phyloP scores from a whole-genome alignment of 805 yeast species.

The Wickerhamiella sergipiensis region DNA sequence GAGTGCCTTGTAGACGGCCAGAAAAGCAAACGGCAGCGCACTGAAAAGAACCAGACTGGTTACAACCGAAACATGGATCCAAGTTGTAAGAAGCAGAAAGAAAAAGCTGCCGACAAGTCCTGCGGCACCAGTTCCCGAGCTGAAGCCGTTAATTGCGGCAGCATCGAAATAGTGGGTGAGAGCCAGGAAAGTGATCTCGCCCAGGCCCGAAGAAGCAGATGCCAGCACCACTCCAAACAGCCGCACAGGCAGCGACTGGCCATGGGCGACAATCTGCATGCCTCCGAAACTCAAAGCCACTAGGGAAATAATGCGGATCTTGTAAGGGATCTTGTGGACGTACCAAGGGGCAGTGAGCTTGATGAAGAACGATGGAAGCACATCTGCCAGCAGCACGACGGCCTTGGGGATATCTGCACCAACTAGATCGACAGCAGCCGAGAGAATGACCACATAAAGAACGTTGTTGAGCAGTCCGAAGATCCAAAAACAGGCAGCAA shows the following conservation, averaged over 20 bases:
- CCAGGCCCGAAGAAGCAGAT: slow-evolving; percentile 74
- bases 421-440: slow-evolving; percentile 87
- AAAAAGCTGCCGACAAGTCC: slow-evolving; percentile 68
- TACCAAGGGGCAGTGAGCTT: slow-evolving; percentile 70
- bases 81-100: slow-evolving; percentile 59
- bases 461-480: slow-evolving; percentile 84
- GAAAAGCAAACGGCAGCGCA: slow-evolving; percentile 24
- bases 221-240: slow-evolving; percentile 67
- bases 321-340: slow-evolving; percentile 52
- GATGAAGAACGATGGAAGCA: slow-evolving; percentile 63
- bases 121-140: slow-evolving; percentile 94
- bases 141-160: slow-evolving; percentile 67
- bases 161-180: slow-evolving; percentile 63
- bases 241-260: slow-evolving; percentile 27
- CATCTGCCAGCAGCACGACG: slow-evolving; percentile 70
- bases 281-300: slow-evolving; percentile 54
- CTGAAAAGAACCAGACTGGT: slow-evolving; percentile 45
- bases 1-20: slow-evolving; percentile 20
- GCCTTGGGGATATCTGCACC: slow-evolving; percentile 79
- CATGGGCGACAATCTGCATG: slow-evolving; percentile 52
- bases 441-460: slow-evolving; percentile 76
- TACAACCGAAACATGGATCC: slow-evolving; percentile 42
- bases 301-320: slow-evolving; percentile 37
- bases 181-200: slow-evolving; percentile 80
- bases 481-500: slow-evolving; percentile 39